A percentile compares a stretch with the other conserved stretches of the same genome.
phyloP scores from a whole-genome alignment of 2,329 filamentous ascomycete species.

The Phialophora expanda region DNA sequence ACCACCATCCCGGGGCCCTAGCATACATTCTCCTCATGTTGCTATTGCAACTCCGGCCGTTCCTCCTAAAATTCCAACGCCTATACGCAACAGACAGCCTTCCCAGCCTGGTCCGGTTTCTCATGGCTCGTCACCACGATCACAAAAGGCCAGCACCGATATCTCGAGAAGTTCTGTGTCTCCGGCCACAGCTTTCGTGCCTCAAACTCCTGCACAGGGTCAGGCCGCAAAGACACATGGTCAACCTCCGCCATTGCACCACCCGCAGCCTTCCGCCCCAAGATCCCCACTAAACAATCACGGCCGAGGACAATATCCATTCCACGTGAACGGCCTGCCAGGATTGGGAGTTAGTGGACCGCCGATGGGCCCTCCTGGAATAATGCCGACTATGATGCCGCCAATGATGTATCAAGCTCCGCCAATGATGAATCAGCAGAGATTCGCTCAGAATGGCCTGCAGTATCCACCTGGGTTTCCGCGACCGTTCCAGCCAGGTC shows the following conservation, averaged over 20 bases:
- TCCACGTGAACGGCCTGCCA: slow-evolving; percentile 57
- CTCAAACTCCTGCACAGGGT: slow-evolving; percentile 69
- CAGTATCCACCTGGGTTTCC: slow-evolving; percentile 66
- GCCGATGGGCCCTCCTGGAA: slow-evolving; percentile 60
- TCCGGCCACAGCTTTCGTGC: slow-evolving; percentile 65
- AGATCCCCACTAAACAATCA: slow-evolving; percentile 68
- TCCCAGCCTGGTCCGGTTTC: slow-evolving; percentile 83
- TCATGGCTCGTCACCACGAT: slow-evolving; percentile 68
- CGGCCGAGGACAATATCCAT: slow-evolving; percentile 63
- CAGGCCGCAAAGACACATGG: slow-evolving; percentile 63
- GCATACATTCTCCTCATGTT: slow-evolving; percentile 77
- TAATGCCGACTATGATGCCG: slow-evolving; percentile 59
- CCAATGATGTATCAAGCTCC: slow-evolving; percentile 59
- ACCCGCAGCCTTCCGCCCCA: slow-evolving; percentile 64
- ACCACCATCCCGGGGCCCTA: slow-evolving; percentile 56
- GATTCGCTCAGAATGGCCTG: slow-evolving; percentile 58
- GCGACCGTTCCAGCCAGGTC: slow-evolving; percentile 63
- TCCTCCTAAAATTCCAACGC: slow-evolving; percentile 83
- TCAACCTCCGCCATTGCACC: slow-evolving; percentile 59
- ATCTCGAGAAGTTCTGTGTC: slow-evolving; percentile 69
- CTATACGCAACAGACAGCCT: slow-evolving; percentile 73
- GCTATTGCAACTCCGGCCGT: slow-evolving; percentile 78
- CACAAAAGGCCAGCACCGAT: slow-evolving; percentile 54
- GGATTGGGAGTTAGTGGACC: slow-evolving; percentile 64
- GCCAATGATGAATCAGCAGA: slow-evolving; percentile 60